A percentile compares a stretch with the other conserved stretches of the same genome.
These are phyloP conservation scores for Periconia sp. DNA, from an alignment of 2,329 filamentous ascomycete genomes.

Conservation along the genomic window DNA sequence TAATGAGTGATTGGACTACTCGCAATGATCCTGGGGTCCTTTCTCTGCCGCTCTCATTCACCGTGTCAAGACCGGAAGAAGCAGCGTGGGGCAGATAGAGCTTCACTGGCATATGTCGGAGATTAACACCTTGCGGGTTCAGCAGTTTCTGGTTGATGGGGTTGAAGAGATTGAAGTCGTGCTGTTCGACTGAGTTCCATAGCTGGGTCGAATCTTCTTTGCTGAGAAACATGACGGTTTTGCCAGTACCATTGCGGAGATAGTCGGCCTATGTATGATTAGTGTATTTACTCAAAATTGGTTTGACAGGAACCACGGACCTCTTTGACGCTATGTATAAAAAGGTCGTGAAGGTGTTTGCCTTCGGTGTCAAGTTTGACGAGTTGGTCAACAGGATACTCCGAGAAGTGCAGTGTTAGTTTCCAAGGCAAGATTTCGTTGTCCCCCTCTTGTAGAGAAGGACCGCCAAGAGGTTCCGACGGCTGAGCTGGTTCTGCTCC, in stretches of 20 bases:
- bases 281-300: neutral
- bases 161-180: constrained; percentile 72
- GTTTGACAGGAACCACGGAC: constrained; percentile 19
- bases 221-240: constrained; percentile 85
- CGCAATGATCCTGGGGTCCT: constrained; percentile 45
- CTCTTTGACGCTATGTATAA: constrained; percentile 71
- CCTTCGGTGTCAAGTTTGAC: constrained; percentile 58
- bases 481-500: constrained; percentile 53
- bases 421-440: constrained; percentile 58
- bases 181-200: constrained; percentile 78
- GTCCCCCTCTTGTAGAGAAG: constrained; percentile 21
- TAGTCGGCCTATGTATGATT: constrained; percentile 67
- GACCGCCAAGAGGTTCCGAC: constrained; percentile 13
- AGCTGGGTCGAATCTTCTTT: constrained; percentile 80
- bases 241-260: constrained; percentile 81
- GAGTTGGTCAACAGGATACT: constrained; percentile 61
- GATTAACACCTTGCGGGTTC: constrained; percentile 64
- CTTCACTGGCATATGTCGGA: constrained; percentile 83
- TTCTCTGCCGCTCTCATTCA: constrained; percentile 15
- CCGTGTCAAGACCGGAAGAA: constrained; percentile 8
- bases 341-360: constrained; percentile 64
- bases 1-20: constrained; percentile 71
- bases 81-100: constrained; percentile 69
- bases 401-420: constrained; percentile 62
- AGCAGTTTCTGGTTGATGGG: constrained; percentile 77